Evolutionary conservation across 805 yeast species (phyloP), one percentile per base, ranked within the genome.

Genomic region (Candida tallmaniae): DNA sequence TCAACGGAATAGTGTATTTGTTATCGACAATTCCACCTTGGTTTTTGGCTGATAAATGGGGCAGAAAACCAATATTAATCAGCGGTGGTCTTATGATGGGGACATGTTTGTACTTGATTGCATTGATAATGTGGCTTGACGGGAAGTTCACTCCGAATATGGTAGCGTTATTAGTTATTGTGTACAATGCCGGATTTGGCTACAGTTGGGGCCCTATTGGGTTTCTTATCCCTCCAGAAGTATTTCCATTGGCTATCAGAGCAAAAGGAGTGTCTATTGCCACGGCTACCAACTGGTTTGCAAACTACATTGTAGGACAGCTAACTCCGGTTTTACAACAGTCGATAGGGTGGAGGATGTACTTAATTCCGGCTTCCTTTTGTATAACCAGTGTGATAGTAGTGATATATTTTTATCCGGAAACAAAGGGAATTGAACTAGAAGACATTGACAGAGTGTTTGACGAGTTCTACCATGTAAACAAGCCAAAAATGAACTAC

Each of bases 191-290:
- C 1, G 53, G 62, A 4, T 66, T 66, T 46, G 73, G 73, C 4
- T 66, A 54, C 46, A 60, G 68, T 39, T 66, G 71, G 71, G 73
- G 73, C 4, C 73, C 73, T 5, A 56, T 66, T 18, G 71, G 70
- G 13, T 66, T 62, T 28, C 55, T 66, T 27, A 56, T 65, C 25
- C 70, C 70, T 2, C 70, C 71, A 2, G 73, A 66, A 41, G 68
- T 63, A 26, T 62, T 55, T 37, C 71, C 72, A 9, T 50, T 67
- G 35, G 61, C 69, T 8, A 60, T 65, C 23, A 46, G 73, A 35
- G 50, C 68, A 21, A 65, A 65, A 41, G 73, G 73, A 12, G 71
- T 65, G 8, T 65, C 70, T 7, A 43, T 67, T 6, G 62, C 70
- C 3, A 66, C 70, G 3, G 70, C 72, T 4, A 54, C 69, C 29